phyloP scores from a whole-genome alignment of 257 asterid species.

The Solanum lignicaule region DNA sequence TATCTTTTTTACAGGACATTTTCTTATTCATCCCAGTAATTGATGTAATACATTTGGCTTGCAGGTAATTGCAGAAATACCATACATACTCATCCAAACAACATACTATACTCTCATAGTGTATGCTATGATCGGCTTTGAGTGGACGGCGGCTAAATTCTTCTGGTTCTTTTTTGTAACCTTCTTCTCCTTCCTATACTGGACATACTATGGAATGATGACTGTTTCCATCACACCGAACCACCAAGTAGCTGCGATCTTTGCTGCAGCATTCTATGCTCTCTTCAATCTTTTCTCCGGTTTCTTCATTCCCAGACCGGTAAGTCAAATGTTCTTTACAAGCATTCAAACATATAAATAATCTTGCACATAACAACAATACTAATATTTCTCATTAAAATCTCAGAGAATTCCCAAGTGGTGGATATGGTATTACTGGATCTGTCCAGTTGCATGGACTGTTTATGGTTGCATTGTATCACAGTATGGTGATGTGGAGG shows the following conservation, averaged over 20 bases:
- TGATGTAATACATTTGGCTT: background rate
- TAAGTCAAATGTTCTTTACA: slow-evolving; percentile 15
- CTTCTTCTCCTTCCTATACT: slow-evolving; percentile 48
- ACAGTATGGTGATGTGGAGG: slow-evolving; percentile 61
- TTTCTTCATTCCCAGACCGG: slow-evolving; percentile 55
- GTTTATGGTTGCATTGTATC: slow-evolving; percentile 77
- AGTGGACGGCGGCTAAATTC: slow-evolving; percentile 40
- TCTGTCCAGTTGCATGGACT: slow-evolving; percentile 94
- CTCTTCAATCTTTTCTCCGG: slow-evolving; percentile 58
- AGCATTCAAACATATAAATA: background rate
- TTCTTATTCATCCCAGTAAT: background rate
- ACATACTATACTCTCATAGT: slow-evolving; percentile 35
- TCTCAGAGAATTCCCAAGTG: slow-evolving; percentile 82
- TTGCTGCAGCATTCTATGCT: slow-evolving; percentile 37
- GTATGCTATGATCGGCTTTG: slow-evolving; percentile 41
- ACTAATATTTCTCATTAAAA: background rate
- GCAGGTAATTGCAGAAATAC: slow-evolving; percentile 45
- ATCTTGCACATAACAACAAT: background rate
- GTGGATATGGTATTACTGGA: slow-evolving; percentile 97
- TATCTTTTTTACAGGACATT: background rate
- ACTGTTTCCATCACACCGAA: slow-evolving; percentile 48
- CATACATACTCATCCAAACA: slow-evolving; percentile 38
- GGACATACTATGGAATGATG: slow-evolving; percentile 59
- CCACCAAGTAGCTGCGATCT: slow-evolving; percentile 40
- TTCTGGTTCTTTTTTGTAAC: slow-evolving; percentile 44